phyloP scores from a whole-genome alignment of 139 green algal genomes.

The Volvox africanus region DNA sequence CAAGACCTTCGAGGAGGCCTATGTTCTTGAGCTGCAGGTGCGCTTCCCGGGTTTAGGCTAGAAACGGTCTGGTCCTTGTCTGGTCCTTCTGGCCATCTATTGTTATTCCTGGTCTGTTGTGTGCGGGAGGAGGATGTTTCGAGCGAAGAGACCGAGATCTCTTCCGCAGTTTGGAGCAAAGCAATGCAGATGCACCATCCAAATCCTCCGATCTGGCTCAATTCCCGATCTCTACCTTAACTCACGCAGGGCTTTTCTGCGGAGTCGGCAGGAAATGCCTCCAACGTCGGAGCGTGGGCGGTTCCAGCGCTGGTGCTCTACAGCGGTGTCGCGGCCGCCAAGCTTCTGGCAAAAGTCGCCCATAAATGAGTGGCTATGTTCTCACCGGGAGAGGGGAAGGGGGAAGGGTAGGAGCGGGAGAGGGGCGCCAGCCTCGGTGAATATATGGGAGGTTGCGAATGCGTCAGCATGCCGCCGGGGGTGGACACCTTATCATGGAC shows the following conservation, averaged over 20 bases:
- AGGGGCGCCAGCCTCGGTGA: no score
- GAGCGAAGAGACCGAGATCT: background rate
- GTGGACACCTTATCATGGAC: no score
- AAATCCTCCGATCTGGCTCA: background rate
- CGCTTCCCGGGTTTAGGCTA: background rate
- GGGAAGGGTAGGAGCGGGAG: no score
- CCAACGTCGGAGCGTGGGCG: constrained; percentile 47
- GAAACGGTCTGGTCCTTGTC: background rate
- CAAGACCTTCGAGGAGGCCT: constrained; percentile 38
- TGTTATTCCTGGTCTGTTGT: background rate
- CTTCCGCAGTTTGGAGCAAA: no score
- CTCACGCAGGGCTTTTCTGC: constrained; percentile 34
- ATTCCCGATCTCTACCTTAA: background rate
- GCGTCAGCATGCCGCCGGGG: no score
- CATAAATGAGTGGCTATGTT: background rate
- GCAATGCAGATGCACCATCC: no score
- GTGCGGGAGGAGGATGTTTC: background rate
- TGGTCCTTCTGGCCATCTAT: background rate
- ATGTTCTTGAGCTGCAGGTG: constrained; percentile 59
- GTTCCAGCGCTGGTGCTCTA: constrained; percentile 34
- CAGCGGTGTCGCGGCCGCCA: background rate
- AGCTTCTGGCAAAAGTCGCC: constrained; percentile 15
- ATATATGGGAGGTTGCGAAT: no score
- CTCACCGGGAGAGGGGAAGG: no score
- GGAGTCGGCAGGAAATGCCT: background rate